Evolutionary conservation across 768 basidiomycete species (phyloP), one percentile per base, ranked within the genome.

Genomic region (Xanthoconium stramineum): DNA sequence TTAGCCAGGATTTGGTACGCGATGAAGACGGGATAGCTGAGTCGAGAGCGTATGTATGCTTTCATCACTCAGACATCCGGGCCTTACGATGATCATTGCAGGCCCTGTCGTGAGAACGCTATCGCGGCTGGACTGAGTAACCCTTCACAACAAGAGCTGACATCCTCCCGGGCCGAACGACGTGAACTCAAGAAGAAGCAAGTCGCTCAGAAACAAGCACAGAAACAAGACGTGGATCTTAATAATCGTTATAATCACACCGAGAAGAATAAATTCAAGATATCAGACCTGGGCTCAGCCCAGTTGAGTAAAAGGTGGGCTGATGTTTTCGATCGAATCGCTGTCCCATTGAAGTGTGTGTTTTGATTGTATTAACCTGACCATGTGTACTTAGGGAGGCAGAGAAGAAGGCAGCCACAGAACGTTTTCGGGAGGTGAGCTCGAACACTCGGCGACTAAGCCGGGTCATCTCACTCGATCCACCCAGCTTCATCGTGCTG

Each of bases 351-450:
- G 14, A 49, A 1, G 12, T 29, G 17, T 35, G 33, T 1, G 29
- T 20, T 20, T 33, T 11, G 35, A 55, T 20, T 15, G 2, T 6
- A 29, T 47, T 55, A 24, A 24, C 24, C 24, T 24, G 24, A 24
- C 24, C 24, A 15, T 10, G 20, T 33, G 14, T 29, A 1, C 53
- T 32, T 58, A 94, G 94, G 61, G 95, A 97, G 68, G 86, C 85
- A 67, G 94, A 94, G 68, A 93, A 95, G 73, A 94, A 94, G 64
- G 93, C 94, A 1, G 91, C 93, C 2, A 83, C 90, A 67, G 91
- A 93, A 29, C 77, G 81, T 28, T 96, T 96, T 70, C 86, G 86
- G 86, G 92, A 95, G 82, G 88, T 90, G 29, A 1, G 76, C 59
- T 13, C 13, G 14, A 13, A 28, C 15, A 28, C 37, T 65, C 20